Conservation (phyloP, 179 eudicot genomes). For the Kewa caespitosa region DNA sequence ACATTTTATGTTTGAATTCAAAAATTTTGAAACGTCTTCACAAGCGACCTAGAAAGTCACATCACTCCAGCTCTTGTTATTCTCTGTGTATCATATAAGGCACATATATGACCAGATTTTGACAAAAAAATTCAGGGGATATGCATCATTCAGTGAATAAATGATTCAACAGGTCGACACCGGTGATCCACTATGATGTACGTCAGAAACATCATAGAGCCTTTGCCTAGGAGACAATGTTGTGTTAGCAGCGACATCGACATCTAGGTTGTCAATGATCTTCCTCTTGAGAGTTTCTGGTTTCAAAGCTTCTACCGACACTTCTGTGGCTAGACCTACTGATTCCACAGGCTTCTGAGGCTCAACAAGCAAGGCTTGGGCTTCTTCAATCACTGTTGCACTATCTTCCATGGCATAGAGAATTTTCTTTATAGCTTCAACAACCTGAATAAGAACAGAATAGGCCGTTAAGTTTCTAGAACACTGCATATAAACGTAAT, state of each 20-base stretch:
- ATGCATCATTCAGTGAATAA: background rate
- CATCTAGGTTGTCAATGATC: constrained; percentile 56
- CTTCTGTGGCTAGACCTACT: constrained; percentile 37
- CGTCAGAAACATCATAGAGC: constrained; percentile 71
- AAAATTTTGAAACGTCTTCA: background rate
- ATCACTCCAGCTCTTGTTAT: background rate
- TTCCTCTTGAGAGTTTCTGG: constrained; percentile 72
- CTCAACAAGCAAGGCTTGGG: constrained; percentile 61
- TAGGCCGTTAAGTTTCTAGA: constrained; percentile 3
- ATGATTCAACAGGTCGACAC: constrained; percentile 41
- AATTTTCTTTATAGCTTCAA: constrained; percentile 69
- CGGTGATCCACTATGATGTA: constrained; percentile 65
- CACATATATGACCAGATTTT: background rate
- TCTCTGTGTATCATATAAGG: constrained; percentile 13
- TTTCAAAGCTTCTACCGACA: constrained; percentile 33
- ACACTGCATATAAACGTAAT: background rate
- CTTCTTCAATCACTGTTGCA: constrained; percentile 66
- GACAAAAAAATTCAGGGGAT: background rate
- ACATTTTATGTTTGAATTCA: background rate
- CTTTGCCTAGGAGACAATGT: constrained; percentile 73
- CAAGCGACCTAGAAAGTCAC: background rate
- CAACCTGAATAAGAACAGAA: constrained; percentile 42
- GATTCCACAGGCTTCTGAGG: constrained; percentile 33
- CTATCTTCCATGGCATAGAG: constrained; percentile 73
- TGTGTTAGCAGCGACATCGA: constrained; percentile 60